Evolutionary conservation across 1,284 basidiomycete genomes (phyloP).

Genomic region (Ceratobasidium sp.): DNA sequence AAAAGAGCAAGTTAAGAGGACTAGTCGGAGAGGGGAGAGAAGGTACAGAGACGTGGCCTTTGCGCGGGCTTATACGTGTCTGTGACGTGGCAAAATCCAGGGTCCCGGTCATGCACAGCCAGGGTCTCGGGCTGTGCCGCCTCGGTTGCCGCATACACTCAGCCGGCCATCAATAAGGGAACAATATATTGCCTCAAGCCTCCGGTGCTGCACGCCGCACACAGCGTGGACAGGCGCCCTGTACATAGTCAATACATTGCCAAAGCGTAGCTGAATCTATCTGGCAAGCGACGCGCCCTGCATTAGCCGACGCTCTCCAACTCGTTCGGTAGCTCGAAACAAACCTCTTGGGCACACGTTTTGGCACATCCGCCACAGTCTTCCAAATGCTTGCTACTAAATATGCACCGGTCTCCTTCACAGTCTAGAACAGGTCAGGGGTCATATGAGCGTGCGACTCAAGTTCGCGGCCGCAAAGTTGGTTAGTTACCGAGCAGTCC

Average conservation of each 20-base stretch:
- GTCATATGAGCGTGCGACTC: not conserved
- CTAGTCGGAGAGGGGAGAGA: not conserved
- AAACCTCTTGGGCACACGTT: slow-evolving; percentile 12
- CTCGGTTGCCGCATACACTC: slow-evolving; percentile 30
- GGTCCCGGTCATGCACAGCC: slow-evolving; percentile 5
- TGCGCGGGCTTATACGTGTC: slow-evolving; percentile 18
- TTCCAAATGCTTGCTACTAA: not conserved
- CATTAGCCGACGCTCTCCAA: not conserved
- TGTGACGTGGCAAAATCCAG: slow-evolving; percentile 31
- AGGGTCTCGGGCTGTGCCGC: not conserved
- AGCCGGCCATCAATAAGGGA: not conserved
- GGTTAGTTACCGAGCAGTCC: not conserved
- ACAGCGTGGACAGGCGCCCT: not conserved
- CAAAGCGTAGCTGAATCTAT: not conserved
- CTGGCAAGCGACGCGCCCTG: not conserved
- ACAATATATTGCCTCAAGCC: not conserved
- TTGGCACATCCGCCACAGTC: not conserved
- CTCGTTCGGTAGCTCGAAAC: not conserved
- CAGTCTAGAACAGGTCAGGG: slow-evolving; percentile 1
- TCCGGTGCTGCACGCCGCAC: not conserved
- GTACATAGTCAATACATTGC: not conserved
- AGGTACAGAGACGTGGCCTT: slow-evolving; percentile 8
- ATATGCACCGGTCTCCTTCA: not conserved
- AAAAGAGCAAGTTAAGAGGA: slow-evolving; percentile 29
- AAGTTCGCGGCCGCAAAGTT: not conserved